Evolutionary conservation across 352 stramenopile genomes (phyloP).

Genomic region (Blastocystis sp.): DNA sequence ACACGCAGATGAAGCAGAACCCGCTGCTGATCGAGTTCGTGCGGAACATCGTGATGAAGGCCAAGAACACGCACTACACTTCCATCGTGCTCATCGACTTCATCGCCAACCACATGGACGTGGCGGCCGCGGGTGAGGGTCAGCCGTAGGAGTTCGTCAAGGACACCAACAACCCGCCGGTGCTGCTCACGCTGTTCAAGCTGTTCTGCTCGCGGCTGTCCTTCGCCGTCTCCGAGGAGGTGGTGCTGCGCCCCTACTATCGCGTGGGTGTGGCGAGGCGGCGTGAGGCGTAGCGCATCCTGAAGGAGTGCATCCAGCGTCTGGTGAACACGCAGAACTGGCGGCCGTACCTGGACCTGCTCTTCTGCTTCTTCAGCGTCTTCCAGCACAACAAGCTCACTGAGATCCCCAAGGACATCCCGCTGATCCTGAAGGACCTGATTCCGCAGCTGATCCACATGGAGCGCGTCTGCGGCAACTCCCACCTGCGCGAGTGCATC

Average conservation of each 20-base stretch:
- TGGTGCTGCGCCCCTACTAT: slow-evolving; percentile 20
- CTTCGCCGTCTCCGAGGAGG: slow-evolving; percentile 6
- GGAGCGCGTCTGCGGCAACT: slow-evolving; percentile 34
- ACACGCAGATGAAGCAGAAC: slow-evolving; percentile 44
- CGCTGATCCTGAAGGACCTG: slow-evolving; percentile 2
- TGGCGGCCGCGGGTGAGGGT: background rate
- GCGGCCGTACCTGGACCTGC: slow-evolving; percentile 44
- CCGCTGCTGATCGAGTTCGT: slow-evolving; percentile 49
- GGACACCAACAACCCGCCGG: slow-evolving; percentile 40
- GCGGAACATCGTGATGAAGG: slow-evolving; percentile 12
- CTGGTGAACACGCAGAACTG: slow-evolving; percentile 38
- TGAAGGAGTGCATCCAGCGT: slow-evolving; percentile 40
- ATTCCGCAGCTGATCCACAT: slow-evolving; percentile 47
- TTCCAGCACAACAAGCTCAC: slow-evolving; percentile 38
- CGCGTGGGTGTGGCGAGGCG: background rate
- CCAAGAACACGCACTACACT: slow-evolving; percentile 30
- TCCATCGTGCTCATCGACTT: slow-evolving; percentile 62
- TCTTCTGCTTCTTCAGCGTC: slow-evolving; percentile 32
- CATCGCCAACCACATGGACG: slow-evolving; percentile 32
- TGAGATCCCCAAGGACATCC: slow-evolving; percentile 28
- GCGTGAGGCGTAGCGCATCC: background rate
- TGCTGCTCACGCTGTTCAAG: slow-evolving; percentile 37
- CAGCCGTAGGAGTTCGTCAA: slow-evolving; percentile 38
- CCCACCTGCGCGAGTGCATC: slow-evolving; percentile 40
- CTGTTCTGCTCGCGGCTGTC: slow-evolving; percentile 13